Evolutionary conservation across 352 stramenopile genomes (phyloP).

Genomic region (Pythium angustatum): DNA sequence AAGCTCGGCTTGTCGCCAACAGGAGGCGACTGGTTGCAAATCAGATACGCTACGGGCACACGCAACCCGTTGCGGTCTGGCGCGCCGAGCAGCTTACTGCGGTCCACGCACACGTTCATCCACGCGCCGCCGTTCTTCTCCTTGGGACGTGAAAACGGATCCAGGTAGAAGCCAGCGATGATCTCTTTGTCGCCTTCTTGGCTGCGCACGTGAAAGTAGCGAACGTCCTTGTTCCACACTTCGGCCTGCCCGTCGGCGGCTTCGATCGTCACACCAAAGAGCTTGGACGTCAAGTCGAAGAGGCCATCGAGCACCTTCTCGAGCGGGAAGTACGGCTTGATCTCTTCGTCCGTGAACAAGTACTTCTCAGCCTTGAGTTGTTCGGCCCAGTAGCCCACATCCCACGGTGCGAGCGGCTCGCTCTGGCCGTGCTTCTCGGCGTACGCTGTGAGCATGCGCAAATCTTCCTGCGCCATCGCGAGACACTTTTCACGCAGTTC

Average conservation of each 20-base stretch:
- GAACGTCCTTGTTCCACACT: conserved; percentile 95
- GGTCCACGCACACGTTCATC: conserved; percentile 98
- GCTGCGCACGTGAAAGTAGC: conserved; percentile 94
- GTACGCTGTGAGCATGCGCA: conserved; percentile 89
- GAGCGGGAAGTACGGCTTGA: conserved; percentile 97
- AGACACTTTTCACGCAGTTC: conserved; percentile 93
- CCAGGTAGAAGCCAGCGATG: conserved; percentile 96
- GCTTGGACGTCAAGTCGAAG: conserved; percentile 92
- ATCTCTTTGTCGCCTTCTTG: conserved; percentile 77
- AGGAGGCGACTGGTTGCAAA: conserved; percentile 96
- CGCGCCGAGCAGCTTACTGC: conserved; percentile 82
- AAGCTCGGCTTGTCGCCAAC: conserved; percentile 93
- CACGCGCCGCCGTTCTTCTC: conserved; percentile 98
- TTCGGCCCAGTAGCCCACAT: conserved; percentile 95
- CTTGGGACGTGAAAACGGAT: conserved; percentile 96
- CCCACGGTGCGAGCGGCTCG: conserved; percentile 90
- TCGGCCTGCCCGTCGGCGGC: conserved; percentile 63
- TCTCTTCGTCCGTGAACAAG: conserved; percentile 95
- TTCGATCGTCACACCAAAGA: conserved; percentile 96
- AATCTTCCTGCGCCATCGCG: conserved; percentile 88
- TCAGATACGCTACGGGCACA: conserved; percentile 97
- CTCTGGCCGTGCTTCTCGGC: conserved; percentile 77
- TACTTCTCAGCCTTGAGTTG: conserved; percentile 95
- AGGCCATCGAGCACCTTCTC: conserved; percentile 95
- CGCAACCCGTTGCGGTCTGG: conserved; percentile 54